Base-by-base conservation (phyloP, 495 filamentous ascomycete genomes). In the Xylaria palmicola region DNA sequence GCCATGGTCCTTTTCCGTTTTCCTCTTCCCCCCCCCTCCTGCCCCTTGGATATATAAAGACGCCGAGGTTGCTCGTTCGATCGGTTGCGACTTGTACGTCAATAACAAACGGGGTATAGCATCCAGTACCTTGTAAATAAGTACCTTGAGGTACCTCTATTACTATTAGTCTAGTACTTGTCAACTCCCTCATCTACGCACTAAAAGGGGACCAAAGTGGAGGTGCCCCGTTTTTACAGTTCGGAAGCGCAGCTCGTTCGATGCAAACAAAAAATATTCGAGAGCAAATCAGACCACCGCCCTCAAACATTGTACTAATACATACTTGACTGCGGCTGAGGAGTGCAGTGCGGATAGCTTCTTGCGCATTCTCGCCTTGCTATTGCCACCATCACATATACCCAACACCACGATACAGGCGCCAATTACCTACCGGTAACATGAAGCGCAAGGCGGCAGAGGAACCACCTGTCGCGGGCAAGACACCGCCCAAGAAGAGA, bases 361-460 rank as follows among this genome's bases (percentile, higher is more conserved):
- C 22, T 30, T 15, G 13, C 15, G 43, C 15, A 29, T 29, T 15
- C 6, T 20, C 22, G 19, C 6, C 29, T 24, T 34, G 24, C 24
- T 2, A 13, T 27, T 52, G 57, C 27, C n/a, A 17, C 45, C 37
- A 43, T 32, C 34, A 39, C 27, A 27, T 36, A 12, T 24, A 40
- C 19, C 47, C 22, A 13, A 30, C 9, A 5, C 27, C 24, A 34
- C 41, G 22, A 20, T 9, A 27, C 29, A 17, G 17, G 19, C 30
- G 20, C 10, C 17, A 22, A 6, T 19, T 32, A 24, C 19, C 43
- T 37, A 7, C 10, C 59, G 55, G n/a, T n/a, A 74, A 60, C 27
- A 80, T 80, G 77, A 82, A 82, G 72, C 77, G 79, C 71, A 81
- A 80, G 62, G 78, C 77, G 24, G 69, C 77, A 27, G 69, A 75